Conservation (phyloP, 1,284 basidiomycete species). For the Ustilago vetiveriae region DNA sequence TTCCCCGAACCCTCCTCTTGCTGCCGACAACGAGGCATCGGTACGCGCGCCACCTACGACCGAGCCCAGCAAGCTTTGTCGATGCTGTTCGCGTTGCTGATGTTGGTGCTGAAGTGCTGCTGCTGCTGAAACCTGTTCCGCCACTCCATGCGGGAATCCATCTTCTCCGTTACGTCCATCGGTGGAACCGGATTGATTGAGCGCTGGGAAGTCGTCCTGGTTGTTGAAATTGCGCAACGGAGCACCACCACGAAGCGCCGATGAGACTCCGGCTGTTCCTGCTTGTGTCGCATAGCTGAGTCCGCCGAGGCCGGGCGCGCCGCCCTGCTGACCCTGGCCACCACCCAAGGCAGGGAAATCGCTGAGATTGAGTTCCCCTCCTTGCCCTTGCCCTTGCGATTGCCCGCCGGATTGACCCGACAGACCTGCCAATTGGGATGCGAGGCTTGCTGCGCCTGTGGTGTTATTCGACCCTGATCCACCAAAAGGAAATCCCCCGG, state of each 20-base stretch:
- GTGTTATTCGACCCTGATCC: conserved; percentile 47
- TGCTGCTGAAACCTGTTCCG: conserved; percentile 59
- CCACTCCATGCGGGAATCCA: conserved; percentile 41
- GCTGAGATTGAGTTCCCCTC: conserved; percentile 49
- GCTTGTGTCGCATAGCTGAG: conserved; percentile 58
- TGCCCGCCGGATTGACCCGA: conserved; percentile 36
- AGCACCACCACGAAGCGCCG: conserved; percentile 38
- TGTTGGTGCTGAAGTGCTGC: conserved; percentile 61
- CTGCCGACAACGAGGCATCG: conserved; percentile 52
- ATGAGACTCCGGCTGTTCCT: conserved; percentile 38
- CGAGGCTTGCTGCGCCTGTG: conserved; percentile 44
- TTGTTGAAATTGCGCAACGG: conserved; percentile 51
- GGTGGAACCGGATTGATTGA: conserved; percentile 45
- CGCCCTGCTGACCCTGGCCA: conserved; percentile 41
- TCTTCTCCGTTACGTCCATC: conserved; percentile 39
- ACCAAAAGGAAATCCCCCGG: conserved; percentile 50
- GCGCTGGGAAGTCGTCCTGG: conserved; percentile 64
- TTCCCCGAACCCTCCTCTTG: conserved; percentile 60
- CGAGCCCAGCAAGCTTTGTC: conserved; percentile 45
- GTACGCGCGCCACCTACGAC: conserved; percentile 37
- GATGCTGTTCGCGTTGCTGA: conserved; percentile 55
- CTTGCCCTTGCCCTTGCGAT: conserved; percentile 40
- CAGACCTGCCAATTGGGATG: conserved; percentile 41
- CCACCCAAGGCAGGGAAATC: conserved; percentile 58
- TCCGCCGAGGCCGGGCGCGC: conserved; percentile 37